These are phyloP conservation scores for Cercospora citrullina DNA, from an alignment of 2,329 filamentous ascomycete species.

Conservation along the genomic window DNA sequence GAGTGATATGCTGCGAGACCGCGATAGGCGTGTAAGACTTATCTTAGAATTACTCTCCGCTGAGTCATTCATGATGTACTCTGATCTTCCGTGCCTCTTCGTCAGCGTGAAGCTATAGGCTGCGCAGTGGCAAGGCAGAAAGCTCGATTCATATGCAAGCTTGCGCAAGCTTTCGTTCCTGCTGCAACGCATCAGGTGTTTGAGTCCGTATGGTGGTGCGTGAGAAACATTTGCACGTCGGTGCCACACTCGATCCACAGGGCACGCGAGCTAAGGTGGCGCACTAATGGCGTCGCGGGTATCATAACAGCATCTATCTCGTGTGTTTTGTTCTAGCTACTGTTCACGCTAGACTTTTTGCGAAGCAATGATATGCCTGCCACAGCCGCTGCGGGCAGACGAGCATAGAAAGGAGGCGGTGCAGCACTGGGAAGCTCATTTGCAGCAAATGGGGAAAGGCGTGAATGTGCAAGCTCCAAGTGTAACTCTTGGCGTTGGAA, in stretches of 20 bases:
- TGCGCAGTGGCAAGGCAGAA: no score
- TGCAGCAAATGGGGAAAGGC: not conserved
- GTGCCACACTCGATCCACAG: not conserved
- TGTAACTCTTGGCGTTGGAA: not conserved
- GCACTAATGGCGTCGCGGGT: not conserved
- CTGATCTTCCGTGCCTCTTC: no score
- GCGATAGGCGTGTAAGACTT: no score
- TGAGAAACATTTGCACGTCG: not conserved
- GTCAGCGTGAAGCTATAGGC: no score
- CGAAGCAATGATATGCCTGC: not conserved
- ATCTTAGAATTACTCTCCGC: no score
- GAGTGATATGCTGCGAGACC: no score
- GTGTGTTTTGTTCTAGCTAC: not conserved
- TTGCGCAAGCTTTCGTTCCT: no score
- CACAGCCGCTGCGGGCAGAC: not conserved
- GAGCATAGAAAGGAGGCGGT: not conserved
- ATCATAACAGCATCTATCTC: not conserved
- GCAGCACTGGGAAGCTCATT: not conserved
- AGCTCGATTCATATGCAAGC: no score
- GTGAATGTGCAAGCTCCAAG: not conserved
- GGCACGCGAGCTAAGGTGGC: not conserved
- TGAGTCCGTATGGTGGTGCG: no score
- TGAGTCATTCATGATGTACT: no score
- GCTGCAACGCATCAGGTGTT: no score
- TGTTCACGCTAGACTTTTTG: not conserved